phyloP scores from a whole-genome alignment of 2,329 filamentous ascomycete species.

The Cladosporium velox region DNA sequence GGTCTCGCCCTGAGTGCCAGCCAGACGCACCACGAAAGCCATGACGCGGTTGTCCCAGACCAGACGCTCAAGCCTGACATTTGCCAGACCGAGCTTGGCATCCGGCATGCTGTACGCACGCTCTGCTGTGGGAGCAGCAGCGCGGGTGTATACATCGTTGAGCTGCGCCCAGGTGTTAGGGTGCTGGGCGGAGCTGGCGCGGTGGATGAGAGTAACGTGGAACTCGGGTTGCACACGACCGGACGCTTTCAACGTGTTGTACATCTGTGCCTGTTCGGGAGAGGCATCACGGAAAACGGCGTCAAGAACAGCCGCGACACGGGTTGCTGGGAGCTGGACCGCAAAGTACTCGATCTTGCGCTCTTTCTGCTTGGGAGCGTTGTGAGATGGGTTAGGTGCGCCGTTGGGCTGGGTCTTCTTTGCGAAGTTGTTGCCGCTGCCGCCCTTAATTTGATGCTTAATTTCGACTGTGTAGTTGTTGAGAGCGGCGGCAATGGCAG shows the following conservation, averaged over 20 bases:
- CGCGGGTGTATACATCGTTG: conserved; percentile 54
- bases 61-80: conserved; percentile 64
- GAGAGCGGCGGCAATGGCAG: conserved; percentile 73
- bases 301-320: conserved; percentile 63
- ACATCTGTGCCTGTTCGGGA: conserved; percentile 65
- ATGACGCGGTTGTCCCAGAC: conserved; percentile 87
- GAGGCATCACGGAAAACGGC: conserved; percentile 64
- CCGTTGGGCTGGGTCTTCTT: conserved; percentile 37
- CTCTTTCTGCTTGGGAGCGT: conserved; percentile 49
- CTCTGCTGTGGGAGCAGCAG: conserved; percentile 37
- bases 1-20: conserved; percentile 47
- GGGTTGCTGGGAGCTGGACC: conserved; percentile 55
- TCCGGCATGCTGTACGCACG: conserved; percentile 44
- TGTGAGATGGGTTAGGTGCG: conserved; percentile 25
- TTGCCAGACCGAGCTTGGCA: conserved; percentile 63
- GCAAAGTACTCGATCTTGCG: conserved; percentile 65
- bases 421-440: conserved; percentile 41
- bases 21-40: conserved; percentile 80
- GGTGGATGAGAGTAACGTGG: conserved; percentile 92
- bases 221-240: conserved; percentile 81
- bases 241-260: conserved; percentile 70
- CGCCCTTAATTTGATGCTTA: conserved; percentile 70
- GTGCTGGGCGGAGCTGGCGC: conserved; percentile 60
- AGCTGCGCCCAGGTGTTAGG: conserved; percentile 78
- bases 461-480: conserved; percentile 75